phyloP scores from a whole-genome alignment of 106 monocot species.

The Dendrobium catenatum region DNA sequence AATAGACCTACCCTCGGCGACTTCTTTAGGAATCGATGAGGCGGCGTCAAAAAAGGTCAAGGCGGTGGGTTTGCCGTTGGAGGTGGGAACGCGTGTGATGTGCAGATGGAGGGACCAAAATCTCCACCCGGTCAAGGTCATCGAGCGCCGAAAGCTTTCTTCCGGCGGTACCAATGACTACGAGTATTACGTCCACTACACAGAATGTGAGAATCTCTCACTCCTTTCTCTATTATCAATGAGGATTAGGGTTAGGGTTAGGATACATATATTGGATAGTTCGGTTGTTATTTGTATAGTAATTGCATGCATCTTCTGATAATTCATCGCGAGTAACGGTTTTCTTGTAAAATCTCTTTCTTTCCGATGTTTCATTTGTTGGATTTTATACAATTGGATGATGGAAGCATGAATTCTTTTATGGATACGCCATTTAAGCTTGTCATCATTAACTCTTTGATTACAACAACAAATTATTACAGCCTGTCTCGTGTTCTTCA shows the following conservation, averaged over 20 bases:
- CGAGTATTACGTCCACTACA: too few species aligned
- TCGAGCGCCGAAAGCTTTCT: too few species aligned
- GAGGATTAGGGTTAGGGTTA: not conserved
- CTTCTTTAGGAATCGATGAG: slow-evolving; percentile 3
- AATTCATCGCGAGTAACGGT: not conserved
- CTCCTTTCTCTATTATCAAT: not conserved
- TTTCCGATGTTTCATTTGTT: not conserved
- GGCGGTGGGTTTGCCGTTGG: slow-evolving; percentile 41
- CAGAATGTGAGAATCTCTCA: slow-evolving; percentile 18
- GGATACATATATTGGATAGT: not conserved
- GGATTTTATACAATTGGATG: too few species aligned
- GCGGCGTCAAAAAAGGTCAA: slow-evolving; percentile 22
- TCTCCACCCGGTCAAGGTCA: too few species aligned
- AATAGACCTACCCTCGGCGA: not conserved
- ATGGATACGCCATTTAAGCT: too few species aligned
- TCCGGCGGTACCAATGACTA: too few species aligned
- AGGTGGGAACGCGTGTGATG: slow-evolving; percentile 84
- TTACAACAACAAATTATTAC: too few species aligned
- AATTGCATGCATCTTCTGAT: not conserved
- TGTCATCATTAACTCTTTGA: too few species aligned
- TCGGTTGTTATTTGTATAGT: not conserved
- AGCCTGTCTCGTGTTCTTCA: not conserved
- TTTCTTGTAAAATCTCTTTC: not conserved
- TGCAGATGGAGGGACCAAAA: slow-evolving; percentile 1
- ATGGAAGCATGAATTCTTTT: too few species aligned